Evolutionary conservation across 352 stramenopile species (phyloP).

Genomic region (Phytophthora pluvialis): DNA sequence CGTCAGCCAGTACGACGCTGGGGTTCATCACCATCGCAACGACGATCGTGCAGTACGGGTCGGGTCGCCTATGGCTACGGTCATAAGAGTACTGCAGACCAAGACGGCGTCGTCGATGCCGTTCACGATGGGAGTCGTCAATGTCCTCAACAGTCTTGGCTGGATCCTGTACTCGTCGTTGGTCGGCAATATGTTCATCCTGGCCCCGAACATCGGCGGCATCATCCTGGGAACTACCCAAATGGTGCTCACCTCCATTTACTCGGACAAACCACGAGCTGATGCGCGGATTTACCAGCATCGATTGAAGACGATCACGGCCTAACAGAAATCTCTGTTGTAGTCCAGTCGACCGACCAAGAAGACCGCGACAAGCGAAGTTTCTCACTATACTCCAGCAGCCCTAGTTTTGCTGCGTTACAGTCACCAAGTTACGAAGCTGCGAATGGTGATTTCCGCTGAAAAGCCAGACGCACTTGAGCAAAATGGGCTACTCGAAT

Average conservation of each 20-base stretch:
- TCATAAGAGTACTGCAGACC: conserved; percentile 41
- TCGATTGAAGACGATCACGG: not conserved
- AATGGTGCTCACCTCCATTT: conserved; percentile 39
- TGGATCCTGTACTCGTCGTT: conserved; percentile 52
- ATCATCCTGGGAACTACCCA: conserved; percentile 37
- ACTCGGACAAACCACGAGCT: conserved; percentile 34
- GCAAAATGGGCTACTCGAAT: too few relatives aligned
- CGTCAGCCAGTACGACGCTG: conserved; percentile 35
- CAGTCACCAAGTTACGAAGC: too few relatives aligned
- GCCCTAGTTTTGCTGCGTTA: too few relatives aligned
- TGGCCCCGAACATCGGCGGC: conserved; percentile 47
- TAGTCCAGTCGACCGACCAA: not conserved
- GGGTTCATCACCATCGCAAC: conserved; percentile 46
- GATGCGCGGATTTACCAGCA: conserved; percentile 6
- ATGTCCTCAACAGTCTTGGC: conserved; percentile 43
- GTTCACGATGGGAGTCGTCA: conserved; percentile 50
- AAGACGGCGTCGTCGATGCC: conserved; percentile 54
- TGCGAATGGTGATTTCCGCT: too few relatives aligned
- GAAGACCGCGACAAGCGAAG: too few relatives aligned
- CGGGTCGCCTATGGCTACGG: conserved; percentile 46
- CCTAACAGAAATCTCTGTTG: not conserved
- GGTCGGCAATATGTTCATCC: conserved; percentile 41
- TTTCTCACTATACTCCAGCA: too few relatives aligned
- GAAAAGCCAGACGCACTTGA: too few relatives aligned
- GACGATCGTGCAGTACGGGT: conserved; percentile 35